Conservation (phyloP, 805 yeast genomes). For the Candida manassasensis region DNA sequence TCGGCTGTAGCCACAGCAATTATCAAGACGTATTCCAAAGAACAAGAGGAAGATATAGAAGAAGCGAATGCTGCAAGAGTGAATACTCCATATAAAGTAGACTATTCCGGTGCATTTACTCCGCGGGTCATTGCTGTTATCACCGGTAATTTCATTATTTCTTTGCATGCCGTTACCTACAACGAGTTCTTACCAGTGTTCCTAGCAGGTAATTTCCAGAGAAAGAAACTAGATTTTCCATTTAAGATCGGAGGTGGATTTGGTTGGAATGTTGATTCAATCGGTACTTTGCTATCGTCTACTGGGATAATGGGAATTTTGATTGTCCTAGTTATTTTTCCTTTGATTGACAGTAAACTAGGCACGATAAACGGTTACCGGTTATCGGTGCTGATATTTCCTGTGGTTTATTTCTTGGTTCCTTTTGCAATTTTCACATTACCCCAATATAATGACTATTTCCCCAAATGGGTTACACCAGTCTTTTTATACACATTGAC, state of each 20-base stretch:
- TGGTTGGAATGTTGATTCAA: slow-evolving; percentile 26
- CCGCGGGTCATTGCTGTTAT: slow-evolving; percentile 28
- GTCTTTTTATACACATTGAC: slow-evolving; percentile 25
- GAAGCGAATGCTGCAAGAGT: slow-evolving; percentile 5
- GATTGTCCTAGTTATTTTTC: slow-evolving; percentile 27
- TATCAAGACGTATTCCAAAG: slow-evolving; percentile 13
- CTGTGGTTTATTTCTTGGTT: slow-evolving; percentile 25
- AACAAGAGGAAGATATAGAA: slow-evolving; percentile 7
- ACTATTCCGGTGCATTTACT: slow-evolving; percentile 17
- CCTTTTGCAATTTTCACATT: slow-evolving; percentile 31
- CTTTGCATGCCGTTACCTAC: slow-evolving; percentile 29
- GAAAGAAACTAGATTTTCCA: slow-evolving; percentile 26
- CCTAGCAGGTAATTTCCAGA: slow-evolving; percentile 26
- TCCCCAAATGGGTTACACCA: slow-evolving; percentile 29
- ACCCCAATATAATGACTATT: slow-evolving; percentile 17
- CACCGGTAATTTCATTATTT: slow-evolving; percentile 28
- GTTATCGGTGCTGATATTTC: slow-evolving; percentile 28
- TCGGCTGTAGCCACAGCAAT: slow-evolving; percentile 12
- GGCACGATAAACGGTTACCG: slow-evolving; percentile 29
- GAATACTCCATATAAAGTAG: slow-evolving; percentile 1
- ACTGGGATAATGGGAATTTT: slow-evolving; percentile 35
- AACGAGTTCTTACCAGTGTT: slow-evolving; percentile 36
- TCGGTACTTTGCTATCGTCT: slow-evolving; percentile 32
- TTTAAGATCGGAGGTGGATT: slow-evolving; percentile 34
- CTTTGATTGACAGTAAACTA: slow-evolving; percentile 27